Evolutionary conservation across 306 rosid genomes (phyloP), one percentile per base, ranked within the genome.

Genomic region (Sechiopsis laciniata): DNA sequence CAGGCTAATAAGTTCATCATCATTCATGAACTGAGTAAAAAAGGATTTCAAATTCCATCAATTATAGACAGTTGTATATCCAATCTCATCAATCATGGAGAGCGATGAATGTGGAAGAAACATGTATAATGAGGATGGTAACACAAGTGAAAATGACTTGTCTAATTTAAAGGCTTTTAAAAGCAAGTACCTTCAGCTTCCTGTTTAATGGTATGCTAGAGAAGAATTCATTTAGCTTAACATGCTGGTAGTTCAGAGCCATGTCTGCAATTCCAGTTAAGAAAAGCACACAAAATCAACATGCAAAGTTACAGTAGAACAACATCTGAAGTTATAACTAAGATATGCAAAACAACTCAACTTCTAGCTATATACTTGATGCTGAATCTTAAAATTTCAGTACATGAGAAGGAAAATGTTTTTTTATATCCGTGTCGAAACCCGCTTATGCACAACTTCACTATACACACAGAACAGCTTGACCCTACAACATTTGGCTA

Each of bases 171-270:
- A 64, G 50, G 16, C 10, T 19, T 3, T 17, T 11, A 0, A 64
- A 64, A 42, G 22, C 19, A 19, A 45, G 59, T 86, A 89, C 96
- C 97, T 88, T 88, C 67, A 92, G 78, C 78, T 83, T 89, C 78
- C 95, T 83, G 80, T 78, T 82, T 55, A n/a, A 72, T 32, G 64
- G 26, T 5, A 55, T 50, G 56, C 7, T 32, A n/a, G 52, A 72
- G 3, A 32, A 54, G 21, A 10, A 52, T 50, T 15, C 57, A n/a
- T 69, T 69, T 22, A 57, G 19, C 24, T 54, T 58, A 16, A 10
- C 50, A 72, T 54, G 57, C 45, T 50, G 74, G 45, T 22, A 13
- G 74, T 50, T 69, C 55, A 37, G 0, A 35, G 32, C 63, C 63
- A 72, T 32, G 35, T 54, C 75, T 72, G 74, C 50, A 54, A 53